phyloP scores from a whole-genome alignment of 2,329 filamentous ascomycete genomes.

The Paecilomyces dactylethromorphus region DNA sequence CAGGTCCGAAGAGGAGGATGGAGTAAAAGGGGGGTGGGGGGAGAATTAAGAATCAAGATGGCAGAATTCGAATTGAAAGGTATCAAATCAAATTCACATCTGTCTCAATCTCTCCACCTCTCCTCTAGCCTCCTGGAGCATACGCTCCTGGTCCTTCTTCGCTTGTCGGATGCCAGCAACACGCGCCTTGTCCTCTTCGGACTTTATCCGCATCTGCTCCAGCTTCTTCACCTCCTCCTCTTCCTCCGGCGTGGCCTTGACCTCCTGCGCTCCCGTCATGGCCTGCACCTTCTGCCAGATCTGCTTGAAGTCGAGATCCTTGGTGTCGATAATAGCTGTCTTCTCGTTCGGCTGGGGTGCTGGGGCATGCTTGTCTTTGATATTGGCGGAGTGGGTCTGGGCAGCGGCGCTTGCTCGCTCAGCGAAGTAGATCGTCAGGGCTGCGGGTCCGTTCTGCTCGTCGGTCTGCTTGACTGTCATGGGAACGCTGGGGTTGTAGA shows the following conservation, averaged over 20 bases:
- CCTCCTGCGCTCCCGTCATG: conserved; percentile 33
- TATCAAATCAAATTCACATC: conserved; percentile 14
- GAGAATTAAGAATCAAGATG: no score
- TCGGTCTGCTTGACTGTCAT: conserved; percentile 72
- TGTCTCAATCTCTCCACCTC: conserved; percentile 36
- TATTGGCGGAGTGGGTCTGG: conserved; percentile 13
- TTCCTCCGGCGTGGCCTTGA: conserved; percentile 28
- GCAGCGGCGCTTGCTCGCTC: conserved; percentile 23
- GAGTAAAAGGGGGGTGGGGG: background rate
- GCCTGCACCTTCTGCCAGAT: conserved; percentile 39
- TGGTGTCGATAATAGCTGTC: conserved; percentile 31
- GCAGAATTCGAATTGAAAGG: background rate
- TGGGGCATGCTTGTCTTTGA: conserved; percentile 28
- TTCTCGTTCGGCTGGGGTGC: conserved; percentile 23
- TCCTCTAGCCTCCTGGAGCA: conserved; percentile 38
- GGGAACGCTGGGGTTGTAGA: conserved; percentile 77
- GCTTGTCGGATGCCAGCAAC: conserved; percentile 34
- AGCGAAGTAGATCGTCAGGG: conserved; percentile 37
- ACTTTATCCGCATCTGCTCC: conserved; percentile 25
- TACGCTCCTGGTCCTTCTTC: conserved; percentile 39
- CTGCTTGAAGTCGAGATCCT: conserved; percentile 29
- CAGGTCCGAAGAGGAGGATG: background rate
- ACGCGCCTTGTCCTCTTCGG: conserved; percentile 32
- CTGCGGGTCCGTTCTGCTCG: conserved; percentile 40
- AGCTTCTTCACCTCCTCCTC: conserved; percentile 27